A percentile compares a stretch with the other conserved stretches of the same genome.
These are phyloP conservation scores for Basidioascus undulatus DNA, from an alignment of 768 basidiomycete species.

Conservation along the genomic window DNA sequence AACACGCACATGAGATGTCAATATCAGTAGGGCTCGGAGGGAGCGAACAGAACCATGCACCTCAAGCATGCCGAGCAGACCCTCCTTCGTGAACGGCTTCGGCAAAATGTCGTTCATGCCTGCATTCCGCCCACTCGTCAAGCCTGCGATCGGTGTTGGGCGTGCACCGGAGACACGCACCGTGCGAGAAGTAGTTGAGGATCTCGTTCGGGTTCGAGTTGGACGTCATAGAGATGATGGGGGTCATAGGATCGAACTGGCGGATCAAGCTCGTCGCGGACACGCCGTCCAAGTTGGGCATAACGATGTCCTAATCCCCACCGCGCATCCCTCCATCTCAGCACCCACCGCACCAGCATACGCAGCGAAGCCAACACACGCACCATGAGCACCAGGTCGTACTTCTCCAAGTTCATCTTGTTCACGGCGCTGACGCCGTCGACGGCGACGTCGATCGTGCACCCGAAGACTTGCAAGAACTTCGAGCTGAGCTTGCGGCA, in stretches of 20 bases:
- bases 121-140: no score
- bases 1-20: no score
- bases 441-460: constrained; percentile 77
- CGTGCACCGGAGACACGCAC: constrained; percentile 17
- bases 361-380: constrained; percentile 13
- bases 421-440: constrained; percentile 79
- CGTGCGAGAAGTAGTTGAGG: constrained; percentile 66
- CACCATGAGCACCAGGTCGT: constrained; percentile 88
- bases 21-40: constrained; percentile 1
- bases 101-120: constrained; percentile 94
- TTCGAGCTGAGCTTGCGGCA: constrained; percentile 69
- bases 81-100: constrained; percentile 92
- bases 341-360: neutral
- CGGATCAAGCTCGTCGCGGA: constrained; percentile 79
- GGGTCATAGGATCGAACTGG: constrained; percentile 83
- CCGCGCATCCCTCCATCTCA: neutral
- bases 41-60: constrained; percentile 19
- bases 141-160: neutral
- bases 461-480: constrained; percentile 86
- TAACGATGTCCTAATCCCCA: constrained; percentile 70
- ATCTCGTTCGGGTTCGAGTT: constrained; percentile 83
- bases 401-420: constrained; percentile 90
- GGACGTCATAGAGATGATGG: constrained; percentile 95
- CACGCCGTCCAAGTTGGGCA: constrained; percentile 34
- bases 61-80: constrained; percentile 76